Base-by-base conservation (phyloP, 352 stramenopile species). In the Phytophthora fragariae region DNA sequence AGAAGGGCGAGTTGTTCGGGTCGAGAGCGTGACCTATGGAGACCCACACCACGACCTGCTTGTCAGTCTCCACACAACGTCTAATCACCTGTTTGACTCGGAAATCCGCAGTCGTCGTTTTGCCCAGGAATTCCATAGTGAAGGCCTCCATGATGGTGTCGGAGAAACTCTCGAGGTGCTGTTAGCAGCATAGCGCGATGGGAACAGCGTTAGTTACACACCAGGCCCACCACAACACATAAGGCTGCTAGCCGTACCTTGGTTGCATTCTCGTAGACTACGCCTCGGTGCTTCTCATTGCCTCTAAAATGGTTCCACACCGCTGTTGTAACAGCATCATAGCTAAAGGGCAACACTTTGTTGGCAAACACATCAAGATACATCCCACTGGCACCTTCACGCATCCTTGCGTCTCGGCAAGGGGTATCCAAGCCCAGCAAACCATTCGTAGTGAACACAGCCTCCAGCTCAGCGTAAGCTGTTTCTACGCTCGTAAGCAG, bases 131-230 rank as follows among this genome's bases (percentile, higher is more conserved):
- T 39, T 83, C 80, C 72, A 87, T 83, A 11, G 75, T 76, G 37
- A 81, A 83, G 9, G 70, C 72, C 57, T 87, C 80, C 57, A 87
- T 76, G 27, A 87, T 81, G 15, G 72, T 87, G 46, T 87, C 77
- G 39, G 77, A 81, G 12, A 65, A 73, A 64, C 58, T 59, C 29
- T 70, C 70, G 17, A 79, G 27, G 27, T 73, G 61, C 74, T 81
- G 33, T 3, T 57, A 53, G 12, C 29, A 70, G 19, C 15, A 17
- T 17, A 47, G 29, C 3, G 29, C 29, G 29, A 31, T 1, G 29
- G 29, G 29, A 47, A 47, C 39, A 47, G 14, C 39, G 39, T 47
- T 47, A 47, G 39, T 19, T 14, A 47, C n/a, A 47, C 39, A 47
- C 17, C 12, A 29, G 39, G n/a, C n/a, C 17, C 39, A 47, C 17